These are phyloP conservation scores for Musa acuminata DNA, from an alignment of 176 grass and related monocot genomes.

Conservation along the genomic window DNA sequence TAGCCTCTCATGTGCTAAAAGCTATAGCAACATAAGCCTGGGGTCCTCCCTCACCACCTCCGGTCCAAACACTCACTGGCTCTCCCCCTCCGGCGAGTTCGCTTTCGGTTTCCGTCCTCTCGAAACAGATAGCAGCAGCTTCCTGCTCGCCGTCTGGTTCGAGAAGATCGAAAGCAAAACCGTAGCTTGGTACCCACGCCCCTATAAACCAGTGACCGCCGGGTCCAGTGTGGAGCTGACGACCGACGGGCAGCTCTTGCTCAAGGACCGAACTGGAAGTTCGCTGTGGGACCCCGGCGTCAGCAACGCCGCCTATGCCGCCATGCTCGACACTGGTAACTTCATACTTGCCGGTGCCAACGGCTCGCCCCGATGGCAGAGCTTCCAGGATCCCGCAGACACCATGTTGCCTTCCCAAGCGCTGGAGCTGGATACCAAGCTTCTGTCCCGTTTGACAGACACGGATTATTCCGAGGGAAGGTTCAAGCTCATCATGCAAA, in stretches of 20 bases:
- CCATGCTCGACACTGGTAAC: constrained; percentile 43
- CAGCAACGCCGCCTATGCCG: constrained; percentile 17
- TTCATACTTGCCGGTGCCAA: constrained; percentile 28
- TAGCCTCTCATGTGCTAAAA: constrained; percentile 3
- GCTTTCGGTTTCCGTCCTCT: constrained; percentile 21
- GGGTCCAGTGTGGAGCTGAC: constrained; percentile 26
- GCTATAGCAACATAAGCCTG: constrained; percentile 8
- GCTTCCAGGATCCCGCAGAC: constrained; percentile 32
- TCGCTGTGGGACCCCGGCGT: constrained; percentile 12
- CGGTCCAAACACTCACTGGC: constrained; percentile 11
- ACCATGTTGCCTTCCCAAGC: constrained; percentile 40
- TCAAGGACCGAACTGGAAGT: constrained; percentile 10
- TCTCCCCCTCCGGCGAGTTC: constrained; percentile 28
- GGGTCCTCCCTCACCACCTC: constrained; percentile 19
- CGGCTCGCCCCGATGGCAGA: constrained; percentile 23
- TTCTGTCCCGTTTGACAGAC: constrained; percentile 26
- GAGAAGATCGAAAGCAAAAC: constrained; percentile 29
- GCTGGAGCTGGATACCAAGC: neutral
- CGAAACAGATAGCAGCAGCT: neutral
- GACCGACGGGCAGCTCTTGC: constrained; percentile 21
- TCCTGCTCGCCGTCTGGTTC: constrained; percentile 43
- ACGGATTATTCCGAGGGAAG: constrained; percentile 35
- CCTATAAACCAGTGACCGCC: neutral
- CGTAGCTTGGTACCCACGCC: constrained; percentile 36
- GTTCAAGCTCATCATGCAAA: constrained; percentile 25